Evolutionary conservation across 2,329 filamentous ascomycete species (phyloP).

Genomic region (Lasiodiplodia sp.): DNA sequence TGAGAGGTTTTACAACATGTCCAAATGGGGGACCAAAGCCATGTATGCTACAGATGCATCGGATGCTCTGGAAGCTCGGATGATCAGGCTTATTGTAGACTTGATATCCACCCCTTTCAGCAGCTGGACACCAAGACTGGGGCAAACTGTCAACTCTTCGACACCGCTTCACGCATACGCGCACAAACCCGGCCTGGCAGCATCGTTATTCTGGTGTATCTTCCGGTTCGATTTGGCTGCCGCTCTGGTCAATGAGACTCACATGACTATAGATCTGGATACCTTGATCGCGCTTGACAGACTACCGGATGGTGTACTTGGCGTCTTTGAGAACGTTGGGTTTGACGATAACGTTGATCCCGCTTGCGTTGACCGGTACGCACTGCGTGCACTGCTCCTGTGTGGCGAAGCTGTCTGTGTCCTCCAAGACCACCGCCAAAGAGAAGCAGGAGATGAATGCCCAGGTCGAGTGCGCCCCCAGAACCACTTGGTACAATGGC

Average conservation of each 20-base stretch:
- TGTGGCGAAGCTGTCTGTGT: conserved; percentile 11
- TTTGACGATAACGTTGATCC: neutral
- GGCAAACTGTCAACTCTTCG: neutral
- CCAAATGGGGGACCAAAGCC: conserved; percentile 57
- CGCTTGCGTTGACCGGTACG: conserved; percentile 12
- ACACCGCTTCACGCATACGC: conserved; percentile 2
- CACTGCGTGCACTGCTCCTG: neutral
- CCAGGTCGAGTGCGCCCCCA: conserved; percentile 33
- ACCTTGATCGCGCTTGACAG: neutral
- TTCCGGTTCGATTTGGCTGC: conserved; percentile 16
- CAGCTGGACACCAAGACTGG: conserved; percentile 3
- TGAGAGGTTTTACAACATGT: conserved; percentile 35
- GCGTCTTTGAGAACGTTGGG: neutral
- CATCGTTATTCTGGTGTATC: conserved; percentile 15
- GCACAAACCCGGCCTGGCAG: neutral
- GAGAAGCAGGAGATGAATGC: conserved; percentile 6
- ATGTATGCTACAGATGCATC: conserved; percentile 57
- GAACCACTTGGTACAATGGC: conserved; percentile 37
- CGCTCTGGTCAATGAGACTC: conserved; percentile 9
- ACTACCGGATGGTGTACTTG: neutral
- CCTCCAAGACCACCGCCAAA: conserved; percentile 6
- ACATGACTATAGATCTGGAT: conserved; percentile 6
- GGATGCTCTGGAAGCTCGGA: conserved; percentile 29
- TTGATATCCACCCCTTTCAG: conserved; percentile 6
- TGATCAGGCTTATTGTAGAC: conserved; percentile 14